These are phyloP conservation scores for Eudorina sp. DNA, from an alignment of 139 green algal genomes.

Conservation along the genomic window DNA sequence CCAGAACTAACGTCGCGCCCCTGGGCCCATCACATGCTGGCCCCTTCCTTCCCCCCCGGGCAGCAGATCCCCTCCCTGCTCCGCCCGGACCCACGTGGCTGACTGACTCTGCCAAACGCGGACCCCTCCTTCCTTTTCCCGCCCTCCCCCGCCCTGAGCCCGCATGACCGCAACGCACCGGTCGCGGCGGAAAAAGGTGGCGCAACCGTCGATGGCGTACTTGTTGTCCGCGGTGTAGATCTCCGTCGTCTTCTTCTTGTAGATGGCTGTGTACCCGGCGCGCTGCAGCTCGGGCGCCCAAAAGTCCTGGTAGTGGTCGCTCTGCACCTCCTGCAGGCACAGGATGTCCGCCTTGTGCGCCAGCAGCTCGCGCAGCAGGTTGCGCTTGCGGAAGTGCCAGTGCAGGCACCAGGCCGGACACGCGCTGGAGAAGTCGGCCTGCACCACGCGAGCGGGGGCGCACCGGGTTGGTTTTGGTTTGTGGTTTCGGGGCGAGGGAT, in stretches of 20 bases:
- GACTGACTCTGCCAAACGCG: too few species aligned
- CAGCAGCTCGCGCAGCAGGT: constrained; percentile 95
- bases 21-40: too few species aligned
- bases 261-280: constrained; percentile 95
- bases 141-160: too few species aligned
- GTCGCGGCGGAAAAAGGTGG: constrained; percentile 93
- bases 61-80: too few species aligned
- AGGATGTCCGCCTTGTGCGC: constrained; percentile 94
- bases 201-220: constrained; percentile 97
- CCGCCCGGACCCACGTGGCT: too few species aligned
- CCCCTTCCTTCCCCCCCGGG: too few species aligned
- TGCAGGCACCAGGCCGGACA: constrained; percentile 92
- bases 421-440: constrained; percentile 89
- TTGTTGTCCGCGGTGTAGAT: constrained; percentile 86
- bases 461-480: background rate
- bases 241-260: constrained; percentile 99
- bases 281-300: constrained; percentile 85
- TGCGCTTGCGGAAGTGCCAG: constrained; percentile 94
- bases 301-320: constrained; percentile 86
- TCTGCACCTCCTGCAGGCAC: constrained; percentile 97
- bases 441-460: constrained; percentile 30
- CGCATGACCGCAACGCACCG: constrained; percentile 31
- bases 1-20: too few species aligned
- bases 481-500: too few species aligned
- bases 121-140: too few species aligned